Conservation (phyloP, 192 early-diverging fungal species). For the Haplosporangium gracile region DNA sequence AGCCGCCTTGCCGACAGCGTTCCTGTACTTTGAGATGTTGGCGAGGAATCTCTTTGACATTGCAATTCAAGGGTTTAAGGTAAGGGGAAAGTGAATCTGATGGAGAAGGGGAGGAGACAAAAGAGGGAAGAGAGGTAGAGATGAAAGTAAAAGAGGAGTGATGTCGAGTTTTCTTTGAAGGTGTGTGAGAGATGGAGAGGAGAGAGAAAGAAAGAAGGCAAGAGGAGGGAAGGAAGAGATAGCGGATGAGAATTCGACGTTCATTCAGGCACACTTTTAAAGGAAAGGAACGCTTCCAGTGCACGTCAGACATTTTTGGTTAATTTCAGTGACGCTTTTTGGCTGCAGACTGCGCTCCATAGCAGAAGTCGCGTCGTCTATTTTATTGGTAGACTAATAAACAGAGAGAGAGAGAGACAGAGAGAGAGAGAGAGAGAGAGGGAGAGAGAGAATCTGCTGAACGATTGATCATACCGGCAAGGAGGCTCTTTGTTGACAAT, state of each 20-base stretch:
- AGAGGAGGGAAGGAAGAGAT: neutral
- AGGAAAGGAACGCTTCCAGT: neutral
- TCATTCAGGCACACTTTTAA: neutral
- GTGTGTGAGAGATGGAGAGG: neutral
- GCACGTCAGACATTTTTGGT: neutral
- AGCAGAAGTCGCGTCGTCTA: no score
- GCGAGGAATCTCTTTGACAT: constrained; percentile 49
- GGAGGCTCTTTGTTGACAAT: no score
- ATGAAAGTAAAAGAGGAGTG: neutral
- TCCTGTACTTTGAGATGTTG: constrained; percentile 61
- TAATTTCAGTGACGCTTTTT: no score
- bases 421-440: no score
- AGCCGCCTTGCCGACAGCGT: constrained; percentile 56
- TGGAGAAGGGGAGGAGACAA: neutral
- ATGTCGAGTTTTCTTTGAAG: neutral
- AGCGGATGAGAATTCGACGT: neutral
- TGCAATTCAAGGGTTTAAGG: neutral
- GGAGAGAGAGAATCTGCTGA: neutral
- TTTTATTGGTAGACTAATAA: no score
- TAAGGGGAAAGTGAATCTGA: neutral
- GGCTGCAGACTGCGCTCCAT: no score
- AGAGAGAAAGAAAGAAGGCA: neutral
- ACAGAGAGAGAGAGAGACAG: no score
- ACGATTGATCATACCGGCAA: no score
- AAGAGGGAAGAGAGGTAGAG: neutral